A percentile compares a stretch with the other conserved stretches of the same genome.
phyloP scores from a whole-genome alignment of 1,284 basidiomycete species.

The Trichosporon faecale region DNA sequence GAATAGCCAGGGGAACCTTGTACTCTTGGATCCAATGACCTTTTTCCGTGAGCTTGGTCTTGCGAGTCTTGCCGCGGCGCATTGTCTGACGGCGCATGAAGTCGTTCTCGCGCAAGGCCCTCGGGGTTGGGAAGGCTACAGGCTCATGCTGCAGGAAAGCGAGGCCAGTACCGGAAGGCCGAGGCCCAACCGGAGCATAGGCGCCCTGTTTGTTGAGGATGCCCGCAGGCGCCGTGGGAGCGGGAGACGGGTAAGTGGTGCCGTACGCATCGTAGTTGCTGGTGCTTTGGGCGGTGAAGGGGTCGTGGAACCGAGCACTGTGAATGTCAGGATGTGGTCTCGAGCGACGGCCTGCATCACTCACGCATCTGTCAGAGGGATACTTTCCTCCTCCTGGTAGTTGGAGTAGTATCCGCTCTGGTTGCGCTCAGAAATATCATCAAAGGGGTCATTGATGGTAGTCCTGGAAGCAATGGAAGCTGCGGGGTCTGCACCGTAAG shows the following conservation, averaged over 20 bases:
- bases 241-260: not conserved
- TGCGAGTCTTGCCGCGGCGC: constrained; percentile 78
- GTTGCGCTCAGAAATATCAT: not conserved
- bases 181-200: not conserved
- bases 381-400: constrained; percentile 1
- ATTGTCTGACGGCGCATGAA: constrained; percentile 72
- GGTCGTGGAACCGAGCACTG: not conserved
- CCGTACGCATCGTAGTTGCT: constrained; percentile 1
- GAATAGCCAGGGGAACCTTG: constrained; percentile 81
- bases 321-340: not conserved
- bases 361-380: not conserved
- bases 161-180: not conserved
- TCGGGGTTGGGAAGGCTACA: constrained; percentile 11
- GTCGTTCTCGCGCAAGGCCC: constrained; percentile 42
- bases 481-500: not conserved
- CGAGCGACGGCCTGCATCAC: not conserved
- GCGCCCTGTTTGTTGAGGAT: constrained; percentile 1
- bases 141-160: not conserved
- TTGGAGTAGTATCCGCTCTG: not conserved
- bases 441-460: not conserved
- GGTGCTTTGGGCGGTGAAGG: not conserved
- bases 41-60: constrained; percentile 76
- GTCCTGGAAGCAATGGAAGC: not conserved
- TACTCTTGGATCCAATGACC: constrained; percentile 87
- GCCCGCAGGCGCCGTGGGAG: not conserved